phyloP scores from a whole-genome alignment of 208 protist species.

The Trypanosoma mega region DNA sequence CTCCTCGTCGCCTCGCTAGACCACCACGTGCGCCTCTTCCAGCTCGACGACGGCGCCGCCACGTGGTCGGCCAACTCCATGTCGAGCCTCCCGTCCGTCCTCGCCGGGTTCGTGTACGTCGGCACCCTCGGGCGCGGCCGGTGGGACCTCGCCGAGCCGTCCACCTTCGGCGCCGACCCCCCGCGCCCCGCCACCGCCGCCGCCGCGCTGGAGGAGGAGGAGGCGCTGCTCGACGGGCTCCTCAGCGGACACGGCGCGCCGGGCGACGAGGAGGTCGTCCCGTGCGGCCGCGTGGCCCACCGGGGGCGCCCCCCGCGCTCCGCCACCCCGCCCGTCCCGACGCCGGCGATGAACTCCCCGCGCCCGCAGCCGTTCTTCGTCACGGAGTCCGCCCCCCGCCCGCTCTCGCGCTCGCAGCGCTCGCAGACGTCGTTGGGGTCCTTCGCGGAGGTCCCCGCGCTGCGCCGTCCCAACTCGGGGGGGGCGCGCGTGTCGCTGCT shows the following conservation, averaged over 20 bases:
- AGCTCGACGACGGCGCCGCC: slow-evolving; percentile 15
- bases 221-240: slow-evolving; percentile 8
- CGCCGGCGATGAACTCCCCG: too few species aligned
- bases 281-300: too few species aligned
- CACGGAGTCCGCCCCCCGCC: background rate
- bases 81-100: background rate
- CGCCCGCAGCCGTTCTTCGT: slow-evolving; percentile 25
- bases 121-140: slow-evolving; percentile 6
- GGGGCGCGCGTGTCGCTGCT: too few species aligned
- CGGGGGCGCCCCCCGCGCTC: background rate
- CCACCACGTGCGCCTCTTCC: slow-evolving; percentile 67
- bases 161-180: slow-evolving; percentile 8
- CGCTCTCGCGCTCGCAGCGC: too few species aligned
- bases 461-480: too few species aligned
- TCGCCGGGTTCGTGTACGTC: background rate
- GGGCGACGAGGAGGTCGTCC: background rate
- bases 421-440: background rate
- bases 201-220: background rate
- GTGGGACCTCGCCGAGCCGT: slow-evolving; percentile 5
- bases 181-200: background rate
- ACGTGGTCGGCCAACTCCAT: background rate
- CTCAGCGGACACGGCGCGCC: background rate
- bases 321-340: too few species aligned
- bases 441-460: slow-evolving; percentile 2
- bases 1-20: slow-evolving; percentile 56